phyloP scores from a whole-genome alignment of 176 grass and related monocot genomes.

The Aegilops speltoides region DNA sequence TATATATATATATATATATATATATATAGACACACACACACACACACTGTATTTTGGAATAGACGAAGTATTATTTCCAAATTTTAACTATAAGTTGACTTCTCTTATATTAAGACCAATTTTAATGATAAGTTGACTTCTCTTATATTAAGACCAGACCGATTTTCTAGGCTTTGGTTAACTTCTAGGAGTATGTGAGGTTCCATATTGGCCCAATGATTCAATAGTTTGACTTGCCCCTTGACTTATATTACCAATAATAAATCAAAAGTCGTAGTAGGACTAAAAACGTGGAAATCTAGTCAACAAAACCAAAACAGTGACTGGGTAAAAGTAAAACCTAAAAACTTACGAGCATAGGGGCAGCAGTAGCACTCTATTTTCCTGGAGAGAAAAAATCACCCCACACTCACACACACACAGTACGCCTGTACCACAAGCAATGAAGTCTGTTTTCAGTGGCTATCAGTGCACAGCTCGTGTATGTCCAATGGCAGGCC shows the following conservation, averaged over 20 bases:
- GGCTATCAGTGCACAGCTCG: slow-evolving; percentile 24
- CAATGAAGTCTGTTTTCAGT: slow-evolving; percentile 35
- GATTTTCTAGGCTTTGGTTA: neutral
- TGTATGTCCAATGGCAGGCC: slow-evolving; percentile 22
- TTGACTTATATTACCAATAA: neutral
- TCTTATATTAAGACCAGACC: neutral
- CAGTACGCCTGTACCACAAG: slow-evolving; percentile 12
- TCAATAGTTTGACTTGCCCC: neutral
- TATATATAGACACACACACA: too few relatives aligned
- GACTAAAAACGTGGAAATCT: neutral
- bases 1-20: too few relatives aligned
- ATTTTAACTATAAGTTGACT: too few relatives aligned
- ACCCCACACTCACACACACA: neutral
- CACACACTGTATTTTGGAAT: neutral
- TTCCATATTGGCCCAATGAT: neutral
- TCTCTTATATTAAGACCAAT: too few relatives aligned
- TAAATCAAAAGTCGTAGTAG: neutral
- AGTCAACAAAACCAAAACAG: neutral
- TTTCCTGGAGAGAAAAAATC: neutral
- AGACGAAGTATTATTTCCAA: neutral
- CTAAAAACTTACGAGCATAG: neutral
- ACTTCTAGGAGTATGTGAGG: neutral
- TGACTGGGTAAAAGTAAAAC: neutral
- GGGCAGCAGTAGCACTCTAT: neutral
- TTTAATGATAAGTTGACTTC: neutral